phyloP scores from a whole-genome alignment of 257 asterid species.

The Ophiorrhiza pumila region DNA sequence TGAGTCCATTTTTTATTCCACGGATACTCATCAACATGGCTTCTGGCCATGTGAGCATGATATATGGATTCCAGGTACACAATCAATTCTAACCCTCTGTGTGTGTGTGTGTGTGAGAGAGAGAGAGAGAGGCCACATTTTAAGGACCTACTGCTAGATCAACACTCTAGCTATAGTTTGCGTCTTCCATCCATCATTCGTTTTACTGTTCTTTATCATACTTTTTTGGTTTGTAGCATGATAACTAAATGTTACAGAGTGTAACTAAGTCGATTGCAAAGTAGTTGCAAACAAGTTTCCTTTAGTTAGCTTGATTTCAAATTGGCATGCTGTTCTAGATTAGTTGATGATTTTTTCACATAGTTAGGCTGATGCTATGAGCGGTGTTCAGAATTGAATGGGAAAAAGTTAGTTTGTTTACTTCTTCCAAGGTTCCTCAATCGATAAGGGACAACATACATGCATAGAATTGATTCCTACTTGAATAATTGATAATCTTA shows the following conservation, averaged over 20 bases:
- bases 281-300: neutral
- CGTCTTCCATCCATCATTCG: too few relatives aligned
- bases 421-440: neutral
- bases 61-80: conserved; percentile 85
- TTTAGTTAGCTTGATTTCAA: neutral
- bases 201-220: too few relatives aligned
- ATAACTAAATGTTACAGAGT: neutral
- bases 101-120: too few relatives aligned
- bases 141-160: neutral
- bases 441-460: neutral
- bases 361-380: neutral
- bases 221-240: neutral
- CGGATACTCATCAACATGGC: conserved; percentile 98
- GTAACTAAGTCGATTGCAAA: neutral
- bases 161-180: too few relatives aligned
- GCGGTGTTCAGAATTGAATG: neutral
- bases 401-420: neutral
- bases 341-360: neutral
- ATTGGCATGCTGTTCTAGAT: neutral
- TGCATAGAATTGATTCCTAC: too few relatives aligned
- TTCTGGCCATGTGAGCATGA: conserved; percentile 97
- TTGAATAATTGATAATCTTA: neutral
- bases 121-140: neutral
- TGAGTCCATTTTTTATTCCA: conserved; percentile 95
- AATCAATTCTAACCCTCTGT: neutral